Evolutionary conservation across 2,329 filamentous ascomycete genomes (phyloP).

Genomic region (Rutstroemia sp.): DNA sequence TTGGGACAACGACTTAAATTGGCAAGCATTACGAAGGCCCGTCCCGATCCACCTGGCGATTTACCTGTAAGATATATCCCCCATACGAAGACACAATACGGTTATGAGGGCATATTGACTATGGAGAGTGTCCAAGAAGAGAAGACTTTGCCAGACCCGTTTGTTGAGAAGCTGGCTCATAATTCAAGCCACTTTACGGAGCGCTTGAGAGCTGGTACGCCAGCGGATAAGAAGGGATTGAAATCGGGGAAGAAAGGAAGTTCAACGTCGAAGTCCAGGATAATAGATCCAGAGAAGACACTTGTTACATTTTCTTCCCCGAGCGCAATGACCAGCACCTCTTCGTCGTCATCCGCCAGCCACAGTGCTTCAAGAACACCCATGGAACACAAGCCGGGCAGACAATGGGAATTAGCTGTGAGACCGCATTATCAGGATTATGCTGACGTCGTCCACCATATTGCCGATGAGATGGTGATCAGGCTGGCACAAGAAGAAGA

Average conservation of each 20-base stretch:
- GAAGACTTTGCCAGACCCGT: slow-evolving; percentile 21
- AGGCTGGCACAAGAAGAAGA: slow-evolving; percentile 25
- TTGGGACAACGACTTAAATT: slow-evolving; percentile 5
- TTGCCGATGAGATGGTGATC: slow-evolving; percentile 29
- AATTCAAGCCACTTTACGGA: slow-evolving; percentile 18
- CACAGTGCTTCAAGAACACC: slow-evolving; percentile 13
- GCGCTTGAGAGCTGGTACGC: slow-evolving; percentile 12
- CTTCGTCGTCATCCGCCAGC: slow-evolving; percentile 1
- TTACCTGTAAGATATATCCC: slow-evolving; percentile 19
- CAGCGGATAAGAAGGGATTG: background rate
- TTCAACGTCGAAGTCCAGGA: background rate
- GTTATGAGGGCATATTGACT: slow-evolving; percentile 20
- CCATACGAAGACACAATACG: slow-evolving; percentile 21
- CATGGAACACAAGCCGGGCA: slow-evolving; percentile 10
- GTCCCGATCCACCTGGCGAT: slow-evolving; percentile 20
- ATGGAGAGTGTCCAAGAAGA: slow-evolving; percentile 18
- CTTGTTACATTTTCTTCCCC: slow-evolving; percentile 12
- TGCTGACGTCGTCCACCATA: slow-evolving; percentile 20
- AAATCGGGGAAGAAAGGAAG: background rate
- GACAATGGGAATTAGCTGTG: slow-evolving; percentile 24
- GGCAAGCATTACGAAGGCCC: slow-evolving; percentile 18
- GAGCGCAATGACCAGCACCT: background rate
- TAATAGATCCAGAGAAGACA: slow-evolving; percentile 15
- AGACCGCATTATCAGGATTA: slow-evolving; percentile 26
- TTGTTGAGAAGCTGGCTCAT: slow-evolving; percentile 12